These are phyloP conservation scores for Pilasporangium apinafurcum DNA, from an alignment of 352 stramenopile species.

Conservation along the genomic window DNA sequence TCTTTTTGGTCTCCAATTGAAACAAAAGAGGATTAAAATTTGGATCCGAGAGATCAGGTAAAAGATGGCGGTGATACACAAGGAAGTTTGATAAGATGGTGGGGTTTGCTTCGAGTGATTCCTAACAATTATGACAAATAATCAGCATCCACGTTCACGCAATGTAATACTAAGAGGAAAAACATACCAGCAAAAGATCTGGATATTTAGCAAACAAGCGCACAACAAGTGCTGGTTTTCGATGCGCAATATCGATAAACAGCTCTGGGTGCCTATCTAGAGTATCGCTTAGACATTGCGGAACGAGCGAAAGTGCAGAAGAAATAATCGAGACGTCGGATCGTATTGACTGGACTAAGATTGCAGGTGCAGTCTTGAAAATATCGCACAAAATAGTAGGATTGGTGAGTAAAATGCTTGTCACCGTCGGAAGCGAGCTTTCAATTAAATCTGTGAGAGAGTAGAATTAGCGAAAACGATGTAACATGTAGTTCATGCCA, in stretches of 20 bases:
- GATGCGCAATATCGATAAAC: constrained; percentile 62
- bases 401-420: constrained; percentile 30
- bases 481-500: background rate
- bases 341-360: constrained; percentile 39
- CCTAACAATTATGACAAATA: constrained; percentile 14
- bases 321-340: constrained; percentile 37
- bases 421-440: constrained; percentile 28
- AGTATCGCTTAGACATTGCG: constrained; percentile 48
- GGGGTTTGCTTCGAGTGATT: constrained; percentile 62
- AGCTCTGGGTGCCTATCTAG: constrained; percentile 60
- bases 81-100: constrained; percentile 68
- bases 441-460: constrained; percentile 28
- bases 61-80: constrained; percentile 40
- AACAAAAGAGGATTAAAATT: constrained; percentile 45
- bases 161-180: background rate
- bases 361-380: constrained; percentile 42
- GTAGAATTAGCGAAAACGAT: background rate
- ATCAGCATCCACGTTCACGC: background rate
- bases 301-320: constrained; percentile 39
- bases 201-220: constrained; percentile 57
- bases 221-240: constrained; percentile 50
- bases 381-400: constrained; percentile 37
- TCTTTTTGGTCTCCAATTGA: constrained; percentile 44
- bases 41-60: constrained; percentile 53
- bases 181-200: constrained; percentile 51